Evolutionary conservation across 129 eudicot species (phyloP).

Genomic region (Pulicaria dysenterica): DNA sequence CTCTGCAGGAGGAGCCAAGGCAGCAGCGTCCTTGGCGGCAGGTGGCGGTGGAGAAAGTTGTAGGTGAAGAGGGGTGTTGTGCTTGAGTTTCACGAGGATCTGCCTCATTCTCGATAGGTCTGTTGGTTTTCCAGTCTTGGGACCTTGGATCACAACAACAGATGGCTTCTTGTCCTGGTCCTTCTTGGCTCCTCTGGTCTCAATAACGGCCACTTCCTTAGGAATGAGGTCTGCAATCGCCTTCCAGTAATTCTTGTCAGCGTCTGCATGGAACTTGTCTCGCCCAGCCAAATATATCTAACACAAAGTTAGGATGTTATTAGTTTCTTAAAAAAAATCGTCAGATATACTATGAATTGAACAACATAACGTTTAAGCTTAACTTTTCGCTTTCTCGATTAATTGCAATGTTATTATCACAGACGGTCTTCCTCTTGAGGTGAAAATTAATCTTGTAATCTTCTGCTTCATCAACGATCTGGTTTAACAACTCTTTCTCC

Average conservation of each 20-base stretch:
- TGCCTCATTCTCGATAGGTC: slow-evolving; percentile 71
- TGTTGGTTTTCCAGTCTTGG: slow-evolving; percentile 78
- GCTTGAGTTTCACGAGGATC: slow-evolving; percentile 52
- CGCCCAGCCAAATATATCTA: slow-evolving; percentile 47
- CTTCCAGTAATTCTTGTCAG: slow-evolving; percentile 67
- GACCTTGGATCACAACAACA: slow-evolving; percentile 55
- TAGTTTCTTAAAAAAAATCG: not conserved
- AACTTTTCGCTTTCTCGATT: slow-evolving; percentile 69
- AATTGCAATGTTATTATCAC: slow-evolving; percentile 46
- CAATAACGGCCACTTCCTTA: slow-evolving; percentile 49
- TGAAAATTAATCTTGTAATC: slow-evolving; percentile 58
- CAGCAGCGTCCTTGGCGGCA: slow-evolving; percentile 19
- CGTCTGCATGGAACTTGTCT: slow-evolving; percentile 60
- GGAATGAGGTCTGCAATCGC: slow-evolving; percentile 62
- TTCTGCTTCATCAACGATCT: slow-evolving; percentile 60
- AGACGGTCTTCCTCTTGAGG: slow-evolving; percentile 44
- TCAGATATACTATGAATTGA: too few species aligned
- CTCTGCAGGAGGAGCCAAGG: slow-evolving; percentile 31
- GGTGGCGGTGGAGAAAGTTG: slow-evolving; percentile 38
- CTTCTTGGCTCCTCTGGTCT: slow-evolving; percentile 49
- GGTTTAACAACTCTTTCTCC: slow-evolving; percentile 58
- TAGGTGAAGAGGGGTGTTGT: slow-evolving; percentile 55
- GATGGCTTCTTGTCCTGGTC: slow-evolving; percentile 58
- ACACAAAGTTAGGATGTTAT: not conserved
- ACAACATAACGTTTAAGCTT: not conserved